phyloP scores from a whole-genome alignment of 805 yeast species.

The Isabelozyma gotoi region DNA sequence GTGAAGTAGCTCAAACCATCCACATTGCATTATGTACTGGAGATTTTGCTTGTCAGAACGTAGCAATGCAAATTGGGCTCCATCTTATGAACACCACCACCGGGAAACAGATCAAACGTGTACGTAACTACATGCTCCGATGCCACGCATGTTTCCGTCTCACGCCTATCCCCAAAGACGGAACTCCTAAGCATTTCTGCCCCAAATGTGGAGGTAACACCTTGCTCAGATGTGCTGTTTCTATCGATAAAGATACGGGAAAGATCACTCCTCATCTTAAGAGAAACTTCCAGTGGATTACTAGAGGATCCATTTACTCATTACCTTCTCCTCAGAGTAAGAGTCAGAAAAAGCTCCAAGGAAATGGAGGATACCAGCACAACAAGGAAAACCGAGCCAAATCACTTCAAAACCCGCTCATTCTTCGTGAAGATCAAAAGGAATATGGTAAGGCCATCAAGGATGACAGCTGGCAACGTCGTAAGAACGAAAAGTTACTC shows the following conservation, averaged over 20 bases:
- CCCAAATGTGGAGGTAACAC: constrained; percentile 95
- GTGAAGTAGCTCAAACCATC: constrained; percentile 27
- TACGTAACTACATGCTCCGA: constrained; percentile 89
- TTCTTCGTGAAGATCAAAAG: constrained; percentile 87
- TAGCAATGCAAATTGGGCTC: constrained; percentile 85
- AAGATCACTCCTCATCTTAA: constrained; percentile 84
- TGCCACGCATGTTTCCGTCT: constrained; percentile 96
- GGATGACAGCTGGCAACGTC: constrained; percentile 82
- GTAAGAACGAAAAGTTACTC: constrained; percentile 80
- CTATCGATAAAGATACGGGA: constrained; percentile 78
- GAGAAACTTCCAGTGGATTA: constrained; percentile 90
- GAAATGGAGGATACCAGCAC: constrained; percentile 80
- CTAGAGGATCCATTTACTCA: constrained; percentile 79
- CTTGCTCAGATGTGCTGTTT: constrained; percentile 83
- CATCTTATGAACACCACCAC: constrained; percentile 80
- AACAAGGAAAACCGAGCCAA: constrained; percentile 59
- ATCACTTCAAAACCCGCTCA: constrained; percentile 47
- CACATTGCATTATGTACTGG: constrained; percentile 89
- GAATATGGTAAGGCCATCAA: constrained; percentile 88
- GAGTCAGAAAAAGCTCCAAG: constrained; percentile 65
- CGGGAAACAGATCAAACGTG: constrained; percentile 81
- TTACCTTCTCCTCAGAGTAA: constrained; percentile 87
- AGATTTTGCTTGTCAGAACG: constrained; percentile 97
- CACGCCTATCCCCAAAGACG: constrained; percentile 73
- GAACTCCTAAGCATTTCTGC: constrained; percentile 83